phyloP scores from a whole-genome alignment of 306 rosid species.

The Myrica gale region DNA sequence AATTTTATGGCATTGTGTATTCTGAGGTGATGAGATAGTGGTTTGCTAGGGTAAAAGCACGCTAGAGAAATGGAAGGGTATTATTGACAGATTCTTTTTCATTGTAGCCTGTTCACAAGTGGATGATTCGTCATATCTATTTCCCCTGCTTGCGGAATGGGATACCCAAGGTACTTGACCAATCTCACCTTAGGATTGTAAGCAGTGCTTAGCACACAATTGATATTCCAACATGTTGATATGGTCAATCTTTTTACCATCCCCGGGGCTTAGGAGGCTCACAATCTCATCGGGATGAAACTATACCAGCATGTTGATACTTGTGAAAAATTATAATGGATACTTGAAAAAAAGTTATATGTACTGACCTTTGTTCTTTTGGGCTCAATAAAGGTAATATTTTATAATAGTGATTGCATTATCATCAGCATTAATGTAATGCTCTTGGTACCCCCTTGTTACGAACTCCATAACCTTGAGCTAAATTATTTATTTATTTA shows the following conservation, averaged over 20 bases:
- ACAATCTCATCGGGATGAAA: too few relatives aligned
- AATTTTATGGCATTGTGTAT: not conserved
- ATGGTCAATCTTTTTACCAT: not conserved
- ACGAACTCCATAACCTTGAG: conserved; percentile 6
- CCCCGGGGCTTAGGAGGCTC: too few relatives aligned
- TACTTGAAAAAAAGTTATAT: not conserved
- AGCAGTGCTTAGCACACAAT: not conserved
- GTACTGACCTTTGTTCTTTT: not conserved
- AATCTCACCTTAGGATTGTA: conserved; percentile 1
- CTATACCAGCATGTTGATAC: too few relatives aligned
- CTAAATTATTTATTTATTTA: conserved; percentile 18
- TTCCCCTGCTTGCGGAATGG: conserved; percentile 84
- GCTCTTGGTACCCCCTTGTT: not conserved
- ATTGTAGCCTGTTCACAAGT: conserved; percentile 92
- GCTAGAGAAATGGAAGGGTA: not conserved
- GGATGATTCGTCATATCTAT: conserved; percentile 96
- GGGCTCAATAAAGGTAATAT: not conserved
- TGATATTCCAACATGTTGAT: not conserved
- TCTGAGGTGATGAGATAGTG: not conserved
- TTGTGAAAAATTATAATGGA: not conserved
- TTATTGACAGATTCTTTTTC: conserved; percentile 30
- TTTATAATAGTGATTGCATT: not conserved
- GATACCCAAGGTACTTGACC: conserved; percentile 67
- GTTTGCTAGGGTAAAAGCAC: not conserved
- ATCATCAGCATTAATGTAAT: not conserved